Conservation (phyloP, 106 monocot species). For the Dactylorhiza incarnata region DNA sequence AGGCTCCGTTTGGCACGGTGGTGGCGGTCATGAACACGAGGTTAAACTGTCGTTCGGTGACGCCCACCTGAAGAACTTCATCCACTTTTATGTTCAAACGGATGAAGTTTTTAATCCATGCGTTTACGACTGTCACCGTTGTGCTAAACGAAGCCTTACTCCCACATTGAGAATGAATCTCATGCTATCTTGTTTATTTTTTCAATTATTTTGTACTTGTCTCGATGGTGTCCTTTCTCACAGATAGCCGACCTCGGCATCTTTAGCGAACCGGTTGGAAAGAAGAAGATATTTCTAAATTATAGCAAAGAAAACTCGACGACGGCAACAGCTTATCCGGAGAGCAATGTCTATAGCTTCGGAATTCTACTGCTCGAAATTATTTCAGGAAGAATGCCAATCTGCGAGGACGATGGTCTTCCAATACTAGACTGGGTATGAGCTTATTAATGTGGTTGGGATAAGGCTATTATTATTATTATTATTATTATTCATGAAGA, state of each 20-base stretch:
- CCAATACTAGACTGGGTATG: conserved; percentile 50
- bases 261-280: conserved; percentile 31
- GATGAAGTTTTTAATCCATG: no score
- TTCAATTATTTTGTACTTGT: not conserved
- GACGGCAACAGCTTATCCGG: conserved; percentile 17
- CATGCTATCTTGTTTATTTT: no score
- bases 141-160: no score
- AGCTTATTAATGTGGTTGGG: not conserved
- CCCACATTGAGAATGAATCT: no score
- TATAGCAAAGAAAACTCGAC: conserved; percentile 15
- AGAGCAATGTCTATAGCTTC: conserved; percentile 63
- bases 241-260: conserved; percentile 43
- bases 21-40: no score
- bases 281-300: conserved; percentile 14
- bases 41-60: no score
- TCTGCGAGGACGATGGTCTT: conserved; percentile 32
- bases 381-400: conserved; percentile 60
- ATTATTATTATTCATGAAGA: no score
- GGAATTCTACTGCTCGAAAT: conserved; percentile 78
- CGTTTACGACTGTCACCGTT: no score
- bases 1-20: not conserved
- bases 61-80: no score
- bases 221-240: not conserved
- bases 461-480: no score
- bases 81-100: no score